Evolutionary conservation across 352 stramenopile genomes (phyloP).

Genomic region (Phytopythium sindhum): DNA sequence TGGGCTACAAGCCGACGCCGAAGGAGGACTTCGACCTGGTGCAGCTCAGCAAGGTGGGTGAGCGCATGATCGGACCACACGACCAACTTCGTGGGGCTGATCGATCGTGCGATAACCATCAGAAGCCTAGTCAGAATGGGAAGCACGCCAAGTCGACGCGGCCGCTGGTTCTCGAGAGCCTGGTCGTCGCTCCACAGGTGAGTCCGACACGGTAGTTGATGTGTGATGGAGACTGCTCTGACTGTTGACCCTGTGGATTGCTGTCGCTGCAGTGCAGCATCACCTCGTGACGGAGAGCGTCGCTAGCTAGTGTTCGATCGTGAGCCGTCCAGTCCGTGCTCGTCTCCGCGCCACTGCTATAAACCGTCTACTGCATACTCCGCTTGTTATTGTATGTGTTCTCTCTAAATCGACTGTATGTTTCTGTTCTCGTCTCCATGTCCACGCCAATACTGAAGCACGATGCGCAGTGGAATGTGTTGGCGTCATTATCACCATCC

Average conservation of each 20-base stretch:
- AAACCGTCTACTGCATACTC: background rate
- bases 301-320: background rate
- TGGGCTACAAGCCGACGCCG: slow-evolving; percentile 59
- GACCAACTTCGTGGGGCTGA: background rate
- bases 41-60: slow-evolving; percentile 49
- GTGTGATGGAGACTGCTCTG: background rate
- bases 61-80: background rate
- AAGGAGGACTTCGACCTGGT: slow-evolving; percentile 57
- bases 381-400: background rate
- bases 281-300: background rate
- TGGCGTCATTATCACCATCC: background rate
- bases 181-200: slow-evolving; percentile 39
- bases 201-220: background rate
- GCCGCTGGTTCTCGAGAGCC: slow-evolving; percentile 56
- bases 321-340: background rate
- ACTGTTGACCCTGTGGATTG: background rate
- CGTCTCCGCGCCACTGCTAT: background rate
- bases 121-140: slow-evolving; percentile 40
- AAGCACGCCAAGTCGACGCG: slow-evolving; percentile 46
- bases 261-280: background rate
- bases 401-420: background rate
- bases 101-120: background rate
- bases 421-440: background rate
- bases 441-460: background rate
- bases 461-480: background rate